These are phyloP conservation scores for Spongiforma sp. DNA, from an alignment of 1,284 basidiomycete genomes.

Conservation along the genomic window DNA sequence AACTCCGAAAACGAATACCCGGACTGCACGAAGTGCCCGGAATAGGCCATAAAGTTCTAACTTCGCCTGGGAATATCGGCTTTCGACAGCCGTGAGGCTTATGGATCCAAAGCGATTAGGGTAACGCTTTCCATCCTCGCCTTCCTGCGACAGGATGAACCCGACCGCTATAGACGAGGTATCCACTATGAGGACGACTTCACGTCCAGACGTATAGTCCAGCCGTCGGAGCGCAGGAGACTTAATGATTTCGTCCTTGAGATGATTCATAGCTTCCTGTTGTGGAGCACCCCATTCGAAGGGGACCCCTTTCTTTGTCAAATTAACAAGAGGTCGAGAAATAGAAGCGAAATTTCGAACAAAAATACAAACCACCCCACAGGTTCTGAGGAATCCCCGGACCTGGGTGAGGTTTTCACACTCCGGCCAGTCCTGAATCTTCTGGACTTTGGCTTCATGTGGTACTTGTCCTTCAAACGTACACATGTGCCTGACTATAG, in stretches of 20 bases:
- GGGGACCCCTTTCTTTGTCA: too few relatives aligned
- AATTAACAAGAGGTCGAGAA: too few relatives aligned
- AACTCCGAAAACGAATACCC: too few relatives aligned
- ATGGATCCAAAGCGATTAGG: neutral
- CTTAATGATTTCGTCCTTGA: neutral
- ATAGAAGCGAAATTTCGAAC: too few relatives aligned
- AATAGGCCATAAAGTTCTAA: too few relatives aligned
- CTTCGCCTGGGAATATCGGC: neutral
- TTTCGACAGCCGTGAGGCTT: neutral
- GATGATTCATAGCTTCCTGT: neutral
- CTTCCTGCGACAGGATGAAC: neutral
- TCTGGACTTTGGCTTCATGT: neutral
- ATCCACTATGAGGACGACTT: neutral
- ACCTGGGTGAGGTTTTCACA: neutral
- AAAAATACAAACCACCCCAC: neutral
- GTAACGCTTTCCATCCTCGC: neutral
- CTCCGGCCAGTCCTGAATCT: too few relatives aligned
- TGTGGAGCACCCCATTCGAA: neutral
- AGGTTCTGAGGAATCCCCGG: too few relatives aligned
- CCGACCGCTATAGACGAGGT: neutral
- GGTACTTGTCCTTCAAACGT: neutral
- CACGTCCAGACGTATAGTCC: neutral
- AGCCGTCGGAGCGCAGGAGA: neutral
- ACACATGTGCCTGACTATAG: neutral
- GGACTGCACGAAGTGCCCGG: too few relatives aligned